phyloP scores from a whole-genome alignment of 148 eudicot species.

The Dysphania ambrosioides region DNA sequence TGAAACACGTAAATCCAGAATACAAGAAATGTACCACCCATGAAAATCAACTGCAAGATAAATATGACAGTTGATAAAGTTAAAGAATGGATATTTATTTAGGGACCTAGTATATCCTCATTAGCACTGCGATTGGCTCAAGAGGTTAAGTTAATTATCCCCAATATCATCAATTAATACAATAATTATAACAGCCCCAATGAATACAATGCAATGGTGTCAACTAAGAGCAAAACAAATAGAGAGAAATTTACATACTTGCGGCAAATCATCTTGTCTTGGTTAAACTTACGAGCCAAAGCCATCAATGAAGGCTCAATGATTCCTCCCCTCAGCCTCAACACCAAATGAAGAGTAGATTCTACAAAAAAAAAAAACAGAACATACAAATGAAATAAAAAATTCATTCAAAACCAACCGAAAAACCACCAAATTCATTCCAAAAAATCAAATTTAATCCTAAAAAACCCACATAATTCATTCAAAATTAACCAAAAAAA shows the following conservation, averaged over 20 bases:
- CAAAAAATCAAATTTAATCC: neutral
- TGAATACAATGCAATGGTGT: no score
- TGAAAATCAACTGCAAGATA: slow-evolving; percentile 22
- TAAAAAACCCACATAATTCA: neutral
- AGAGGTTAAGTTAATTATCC: slow-evolving; percentile 24
- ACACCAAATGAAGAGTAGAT: slow-evolving; percentile 54
- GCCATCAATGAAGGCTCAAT: slow-evolving; percentile 55
- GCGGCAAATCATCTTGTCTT: slow-evolving; percentile 61
- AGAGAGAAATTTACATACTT: slow-evolving; percentile 29
- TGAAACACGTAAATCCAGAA: neutral
- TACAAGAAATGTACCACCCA: slow-evolving; percentile 20
- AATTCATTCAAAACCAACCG: neutral
- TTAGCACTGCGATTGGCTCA: slow-evolving; percentile 9
- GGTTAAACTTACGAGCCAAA: slow-evolving; percentile 57
- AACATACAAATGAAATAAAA: neutral
- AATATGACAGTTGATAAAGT: slow-evolving; percentile 20
- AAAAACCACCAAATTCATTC: neutral
- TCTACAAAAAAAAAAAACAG: slow-evolving; percentile 24
- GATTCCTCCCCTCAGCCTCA: slow-evolving; percentile 61
- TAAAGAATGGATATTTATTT: slow-evolving; percentile 20
- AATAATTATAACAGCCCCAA: no score
- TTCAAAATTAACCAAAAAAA: neutral
- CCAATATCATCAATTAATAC: neutral
- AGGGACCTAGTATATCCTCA: slow-evolving; percentile 26
- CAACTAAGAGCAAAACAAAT: neutral